A percentile compares a stretch with the other conserved stretches of the same genome.
Evolutionary conservation across 148 eudicot species (phyloP).

Genomic region (Pharnaceum exiguum): DNA sequence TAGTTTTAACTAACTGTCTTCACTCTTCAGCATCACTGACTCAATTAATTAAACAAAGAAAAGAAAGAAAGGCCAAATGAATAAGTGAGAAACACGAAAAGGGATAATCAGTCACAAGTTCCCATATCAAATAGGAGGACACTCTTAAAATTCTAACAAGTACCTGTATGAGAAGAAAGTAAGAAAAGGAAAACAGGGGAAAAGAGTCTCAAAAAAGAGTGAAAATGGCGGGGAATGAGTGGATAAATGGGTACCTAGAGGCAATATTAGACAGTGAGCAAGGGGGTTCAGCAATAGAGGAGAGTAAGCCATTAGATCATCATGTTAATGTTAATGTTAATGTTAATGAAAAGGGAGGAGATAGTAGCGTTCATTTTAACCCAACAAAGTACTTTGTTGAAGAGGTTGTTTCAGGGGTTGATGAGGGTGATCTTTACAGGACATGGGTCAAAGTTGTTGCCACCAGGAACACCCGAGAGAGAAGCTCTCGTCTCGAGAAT

Average conservation of each 20-base stretch:
- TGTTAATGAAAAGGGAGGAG: constrained; percentile 18
- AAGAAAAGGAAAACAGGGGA: not conserved
- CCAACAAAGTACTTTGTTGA: constrained; percentile 73
- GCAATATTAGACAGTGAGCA: constrained; percentile 63
- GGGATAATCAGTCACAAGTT: too few relatives aligned
- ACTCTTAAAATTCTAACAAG: not conserved
- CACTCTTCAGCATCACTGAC: too few relatives aligned
- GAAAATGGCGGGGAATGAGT: constrained; percentile 66
- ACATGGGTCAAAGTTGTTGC: constrained; percentile 85
- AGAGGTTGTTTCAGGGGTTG: constrained; percentile 67
- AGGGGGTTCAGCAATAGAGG: constrained; percentile 34
- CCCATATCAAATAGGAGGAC: not conserved
- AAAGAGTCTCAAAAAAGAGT: too few relatives aligned
- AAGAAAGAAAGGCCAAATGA: too few relatives aligned
- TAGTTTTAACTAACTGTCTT: too few relatives aligned
- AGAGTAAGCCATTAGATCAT: constrained; percentile 19
- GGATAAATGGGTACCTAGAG: constrained; percentile 81
- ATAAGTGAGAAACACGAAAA: too few relatives aligned
- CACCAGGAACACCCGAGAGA: constrained; percentile 54
- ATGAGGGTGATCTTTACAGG: constrained; percentile 59
- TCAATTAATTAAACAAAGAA: too few relatives aligned
- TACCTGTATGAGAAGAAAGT: not conserved
- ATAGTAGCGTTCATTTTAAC: constrained; percentile 43
- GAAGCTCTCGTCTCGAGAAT: constrained; percentile 71
- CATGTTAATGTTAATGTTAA: too few relatives aligned